phyloP scores from a whole-genome alignment of 2,329 filamentous ascomycete genomes.

The Penicillium sp. region DNA sequence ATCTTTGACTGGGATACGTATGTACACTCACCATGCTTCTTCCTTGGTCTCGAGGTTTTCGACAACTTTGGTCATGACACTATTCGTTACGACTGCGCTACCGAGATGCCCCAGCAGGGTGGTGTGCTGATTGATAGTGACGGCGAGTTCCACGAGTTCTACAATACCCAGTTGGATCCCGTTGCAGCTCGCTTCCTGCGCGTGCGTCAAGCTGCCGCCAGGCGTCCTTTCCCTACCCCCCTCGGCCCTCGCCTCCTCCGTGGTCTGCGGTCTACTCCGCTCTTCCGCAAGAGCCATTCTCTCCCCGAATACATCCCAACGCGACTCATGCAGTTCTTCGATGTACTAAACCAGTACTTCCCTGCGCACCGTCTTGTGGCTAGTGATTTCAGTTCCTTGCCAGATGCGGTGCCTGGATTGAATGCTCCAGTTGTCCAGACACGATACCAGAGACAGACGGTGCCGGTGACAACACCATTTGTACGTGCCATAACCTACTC shows the following conservation, averaged over 20 bases:
- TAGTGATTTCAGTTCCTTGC: constrained; percentile 85
- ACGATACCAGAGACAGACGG: constrained; percentile 78
- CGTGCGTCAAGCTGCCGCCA: constrained; percentile 72
- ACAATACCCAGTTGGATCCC: constrained; percentile 76
- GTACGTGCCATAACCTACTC: constrained; percentile 53
- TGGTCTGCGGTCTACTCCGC: constrained; percentile 62
- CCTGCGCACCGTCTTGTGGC: constrained; percentile 85
- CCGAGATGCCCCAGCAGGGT: constrained; percentile 81
- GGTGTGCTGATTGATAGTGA: constrained; percentile 79
- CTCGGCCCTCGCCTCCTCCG: constrained; percentile 55
- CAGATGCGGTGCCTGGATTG: constrained; percentile 76
- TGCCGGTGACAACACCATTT: constrained; percentile 85
- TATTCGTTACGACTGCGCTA: constrained; percentile 82
- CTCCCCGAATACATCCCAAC: constrained; percentile 92
- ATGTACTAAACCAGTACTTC: constrained; percentile 83
- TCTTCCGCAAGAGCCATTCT: constrained; percentile 74
- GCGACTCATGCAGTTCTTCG: constrained; percentile 93
- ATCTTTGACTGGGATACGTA: constrained; percentile 91
- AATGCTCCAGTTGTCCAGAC: constrained; percentile 98
- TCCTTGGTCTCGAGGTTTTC: constrained; percentile 95
- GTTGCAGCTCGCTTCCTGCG: constrained; percentile 78
- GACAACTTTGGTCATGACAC: constrained; percentile 97
- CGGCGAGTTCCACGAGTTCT: constrained; percentile 95
- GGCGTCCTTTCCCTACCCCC: constrained; percentile 44
- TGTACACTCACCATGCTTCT: constrained; percentile 93